phyloP scores from a whole-genome alignment of 192 early-diverging fungal species.

The Coemansia furcata region DNA sequence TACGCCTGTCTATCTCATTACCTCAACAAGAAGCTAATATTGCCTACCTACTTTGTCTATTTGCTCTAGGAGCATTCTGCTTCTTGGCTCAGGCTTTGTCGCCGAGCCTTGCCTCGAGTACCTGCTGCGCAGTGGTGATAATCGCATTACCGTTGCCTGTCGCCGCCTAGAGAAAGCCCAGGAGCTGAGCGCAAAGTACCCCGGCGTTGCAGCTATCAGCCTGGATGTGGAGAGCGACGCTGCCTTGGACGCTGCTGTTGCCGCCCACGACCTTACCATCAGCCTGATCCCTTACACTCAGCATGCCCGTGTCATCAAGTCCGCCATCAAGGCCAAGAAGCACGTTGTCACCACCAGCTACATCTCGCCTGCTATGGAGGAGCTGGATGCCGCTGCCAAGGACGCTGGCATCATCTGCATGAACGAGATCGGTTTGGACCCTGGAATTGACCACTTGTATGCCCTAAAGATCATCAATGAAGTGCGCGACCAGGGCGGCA shows the following conservation, averaged over 20 bases:
- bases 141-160: conserved; percentile 87
- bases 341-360: conserved; percentile 96
- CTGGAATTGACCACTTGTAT: conserved; percentile 95
- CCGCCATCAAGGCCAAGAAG: conserved; percentile 88
- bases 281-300: conserved; percentile 88
- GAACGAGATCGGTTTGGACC: conserved; percentile 99
- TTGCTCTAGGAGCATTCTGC: conserved; percentile 74
- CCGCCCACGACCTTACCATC: conserved; percentile 88
- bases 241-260: conserved; percentile 70
- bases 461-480: conserved; percentile 90
- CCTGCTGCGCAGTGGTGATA: conserved; percentile 84
- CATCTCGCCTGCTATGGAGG: conserved; percentile 93
- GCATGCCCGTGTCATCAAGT: conserved; percentile 86
- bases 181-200: conserved; percentile 62
- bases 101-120: conserved; percentile 93
- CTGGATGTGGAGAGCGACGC: conserved; percentile 79
- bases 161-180: conserved; percentile 73
- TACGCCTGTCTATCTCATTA: neutral
- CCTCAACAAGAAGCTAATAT: neutral
- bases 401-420: conserved; percentile 84
- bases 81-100: conserved; percentile 96
- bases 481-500: conserved; percentile 75
- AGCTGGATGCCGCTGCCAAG: conserved; percentile 80
- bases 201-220: conserved; percentile 60
- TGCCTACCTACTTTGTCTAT: neutral